Evolutionary conservation across 2,329 filamentous ascomycete species (phyloP).

Genomic region (Fusarium chlamydosporum): DNA sequence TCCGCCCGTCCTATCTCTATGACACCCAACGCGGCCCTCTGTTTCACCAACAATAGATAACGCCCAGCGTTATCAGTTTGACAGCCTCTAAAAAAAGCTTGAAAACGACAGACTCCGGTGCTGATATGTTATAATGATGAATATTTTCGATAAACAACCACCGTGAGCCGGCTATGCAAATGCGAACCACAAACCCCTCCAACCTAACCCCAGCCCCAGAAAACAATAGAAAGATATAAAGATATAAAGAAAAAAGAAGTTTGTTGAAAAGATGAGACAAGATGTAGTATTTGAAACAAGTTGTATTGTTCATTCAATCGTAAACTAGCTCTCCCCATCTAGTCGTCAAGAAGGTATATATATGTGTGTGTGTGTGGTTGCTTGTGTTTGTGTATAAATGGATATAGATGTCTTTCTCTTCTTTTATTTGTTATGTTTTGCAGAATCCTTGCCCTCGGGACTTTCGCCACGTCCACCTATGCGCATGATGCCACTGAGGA

Average conservation of each 20-base stretch:
- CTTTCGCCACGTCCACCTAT: conserved; percentile 60
- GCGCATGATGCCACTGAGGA: conserved; percentile 62
- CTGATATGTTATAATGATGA: neutral
- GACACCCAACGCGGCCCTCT: neutral
- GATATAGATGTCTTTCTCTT: conserved; percentile 3
- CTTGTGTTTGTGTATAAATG: conserved; percentile 24
- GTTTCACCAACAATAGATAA: neutral
- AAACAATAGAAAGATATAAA: neutral
- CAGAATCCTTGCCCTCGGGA: conserved; percentile 55
- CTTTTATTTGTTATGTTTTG: conserved; percentile 33
- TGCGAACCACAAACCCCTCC: neutral
- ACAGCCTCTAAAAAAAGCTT: neutral
- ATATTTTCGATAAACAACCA: neutral
- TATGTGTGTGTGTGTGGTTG: conserved; percentile 2
- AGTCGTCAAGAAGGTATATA: conserved; percentile 31
- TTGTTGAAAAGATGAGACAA: conserved; percentile 2
- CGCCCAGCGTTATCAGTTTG: neutral
- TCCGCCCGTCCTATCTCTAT: neutral
- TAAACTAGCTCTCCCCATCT: conserved; percentile 36
- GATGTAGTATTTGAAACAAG: conserved; percentile 23
- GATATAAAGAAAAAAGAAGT: neutral
- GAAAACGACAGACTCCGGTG: neutral
- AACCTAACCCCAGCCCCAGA: neutral
- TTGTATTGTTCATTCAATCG: conserved; percentile 43
- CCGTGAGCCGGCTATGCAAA: conserved; percentile 7